Base-by-base conservation (phyloP, 345 rosid genomes). In the Xanthoceras sorbifolium region DNA sequence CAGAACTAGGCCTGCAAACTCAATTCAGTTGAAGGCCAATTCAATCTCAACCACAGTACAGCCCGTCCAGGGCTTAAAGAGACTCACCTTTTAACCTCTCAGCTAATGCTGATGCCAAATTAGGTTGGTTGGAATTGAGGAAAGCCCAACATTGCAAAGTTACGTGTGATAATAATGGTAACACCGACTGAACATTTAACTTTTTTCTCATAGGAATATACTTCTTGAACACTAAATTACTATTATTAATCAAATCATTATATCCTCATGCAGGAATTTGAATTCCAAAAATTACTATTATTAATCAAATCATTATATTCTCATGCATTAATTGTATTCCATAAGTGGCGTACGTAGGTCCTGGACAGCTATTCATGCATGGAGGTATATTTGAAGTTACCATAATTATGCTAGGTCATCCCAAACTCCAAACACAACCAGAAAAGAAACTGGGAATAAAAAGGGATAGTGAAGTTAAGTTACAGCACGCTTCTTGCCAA, bases 241-340 rank as follows among this genome's bases (percentile, higher is more conserved):
- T 48, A 2, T 46, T 57, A 52, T 28, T 62, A 60, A 72, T 61
- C 15, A 62, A 72, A 61, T 26, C 67, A 73, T 62, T 61, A 10
- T 32, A 59, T 38, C 64, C 36, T 72, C 25, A 26, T 40, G 20
- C 0, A 17, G n/a, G n/a, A n/a, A n/a, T n/a, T n/a, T n/a, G n/a
- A n/a, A n/a, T n/a, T n/a, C n/a, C n/a, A n/a, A n/a, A 8, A 63
- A 42, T n/a, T 26, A 63, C 42, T 48, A 2, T 46, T 57, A 52
- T 28, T 62, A 60, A 72, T 61, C 15, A 62, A 72, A 61, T 26
- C 67, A 73, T 62, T 61, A 10, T 32, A 59, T 38, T 48, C 36
- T 72, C 25, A 26, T 40, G 20, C 0, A 17, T 8, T 71, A 10
- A 50, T 14, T 62, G 61, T 44, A 26, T 63, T 62, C 60, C 17